Evolutionary conservation across 2,329 filamentous ascomycete species (phyloP).

Genomic region (Hypoxylon sp.): DNA sequence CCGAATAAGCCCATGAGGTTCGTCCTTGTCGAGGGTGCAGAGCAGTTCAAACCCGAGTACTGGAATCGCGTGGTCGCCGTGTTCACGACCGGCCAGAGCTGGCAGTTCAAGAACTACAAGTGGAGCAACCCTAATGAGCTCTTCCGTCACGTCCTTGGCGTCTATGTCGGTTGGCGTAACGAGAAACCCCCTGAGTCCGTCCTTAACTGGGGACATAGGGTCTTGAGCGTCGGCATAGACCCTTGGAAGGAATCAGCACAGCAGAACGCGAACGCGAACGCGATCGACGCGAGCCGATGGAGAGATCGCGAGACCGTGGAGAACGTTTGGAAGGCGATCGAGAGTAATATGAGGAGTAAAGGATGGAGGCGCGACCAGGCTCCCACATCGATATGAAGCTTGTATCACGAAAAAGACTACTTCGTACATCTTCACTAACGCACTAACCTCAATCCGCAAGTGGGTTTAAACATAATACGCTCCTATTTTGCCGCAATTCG

Average conservation of each 20-base stretch:
- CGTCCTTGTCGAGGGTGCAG: constrained; percentile 91
- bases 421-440: too few relatives aligned
- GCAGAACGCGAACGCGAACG: too few relatives aligned
- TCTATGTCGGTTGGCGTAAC: constrained; percentile 91
- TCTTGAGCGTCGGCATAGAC: constrained; percentile 82
- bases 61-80: constrained; percentile 95
- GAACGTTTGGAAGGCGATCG: constrained; percentile 88
- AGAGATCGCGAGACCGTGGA: constrained; percentile 93
- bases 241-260: constrained; percentile 71
- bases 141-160: constrained; percentile 85
- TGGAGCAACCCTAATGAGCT: constrained; percentile 90
- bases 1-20: constrained; percentile 81
- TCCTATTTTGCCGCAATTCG: too few relatives aligned
- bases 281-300: constrained; percentile 69
- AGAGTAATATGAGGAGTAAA: constrained; percentile 83
- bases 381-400: constrained; percentile 58
- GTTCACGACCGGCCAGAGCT: constrained; percentile 95
- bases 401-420: too few relatives aligned
- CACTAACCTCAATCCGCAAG: too few relatives aligned
- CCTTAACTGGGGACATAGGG: constrained; percentile 84
- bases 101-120: constrained; percentile 99
- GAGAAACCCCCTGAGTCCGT: constrained; percentile 82
- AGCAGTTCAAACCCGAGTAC: constrained; percentile 97
- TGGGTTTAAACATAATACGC: too few relatives aligned
- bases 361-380: constrained; percentile 82